A percentile compares a stretch with the other conserved stretches of the same genome.
phyloP scores from a whole-genome alignment of 2,329 filamentous ascomycete species.

The Beauveria medogensis region DNA sequence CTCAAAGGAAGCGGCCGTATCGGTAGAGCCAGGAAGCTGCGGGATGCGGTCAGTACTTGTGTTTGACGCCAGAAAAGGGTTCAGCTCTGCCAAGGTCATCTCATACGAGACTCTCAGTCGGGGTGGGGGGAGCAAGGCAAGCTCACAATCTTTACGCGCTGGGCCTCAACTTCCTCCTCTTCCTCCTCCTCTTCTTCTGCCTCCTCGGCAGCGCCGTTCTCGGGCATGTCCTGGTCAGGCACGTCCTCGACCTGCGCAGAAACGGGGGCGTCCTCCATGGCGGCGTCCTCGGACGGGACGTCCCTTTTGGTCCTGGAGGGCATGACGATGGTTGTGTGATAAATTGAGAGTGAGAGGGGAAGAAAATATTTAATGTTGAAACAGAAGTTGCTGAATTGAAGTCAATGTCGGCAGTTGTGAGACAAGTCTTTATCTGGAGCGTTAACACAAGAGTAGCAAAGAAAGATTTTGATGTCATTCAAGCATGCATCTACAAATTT shows the following conservation, averaged over 20 bases:
- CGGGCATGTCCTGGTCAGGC: conserved; percentile 27
- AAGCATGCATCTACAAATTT: conserved; percentile 1
- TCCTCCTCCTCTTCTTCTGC: conserved; percentile 33
- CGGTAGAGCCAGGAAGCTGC: conserved; percentile 75
- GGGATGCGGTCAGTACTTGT: conserved; percentile 5
- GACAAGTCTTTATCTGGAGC: no score
- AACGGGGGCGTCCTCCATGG: conserved; percentile 38
- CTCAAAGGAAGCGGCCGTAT: conserved; percentile 89
- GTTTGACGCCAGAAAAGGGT: no score
- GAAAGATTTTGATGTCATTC: conserved; percentile 9
- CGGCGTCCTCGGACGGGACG: conserved; percentile 26
- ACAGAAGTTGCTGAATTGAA: no score
- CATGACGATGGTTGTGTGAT: conserved; percentile 23
- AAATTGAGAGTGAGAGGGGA: no score
- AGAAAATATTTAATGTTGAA: no score
- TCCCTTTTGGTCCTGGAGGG: conserved; percentile 30
- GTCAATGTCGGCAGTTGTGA: background rate
- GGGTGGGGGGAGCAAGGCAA: background rate
- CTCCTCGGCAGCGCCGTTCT: conserved; percentile 17
- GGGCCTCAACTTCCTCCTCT: conserved; percentile 34
- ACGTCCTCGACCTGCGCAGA: conserved; percentile 27
- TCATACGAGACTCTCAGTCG: no score
- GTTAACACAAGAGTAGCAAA: background rate
- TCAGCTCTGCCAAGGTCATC: no score
- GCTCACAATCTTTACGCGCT: conserved; percentile 56